Conservation (phyloP, 2,329 filamentous ascomycete species). For the Exophiala mesophila region DNA sequence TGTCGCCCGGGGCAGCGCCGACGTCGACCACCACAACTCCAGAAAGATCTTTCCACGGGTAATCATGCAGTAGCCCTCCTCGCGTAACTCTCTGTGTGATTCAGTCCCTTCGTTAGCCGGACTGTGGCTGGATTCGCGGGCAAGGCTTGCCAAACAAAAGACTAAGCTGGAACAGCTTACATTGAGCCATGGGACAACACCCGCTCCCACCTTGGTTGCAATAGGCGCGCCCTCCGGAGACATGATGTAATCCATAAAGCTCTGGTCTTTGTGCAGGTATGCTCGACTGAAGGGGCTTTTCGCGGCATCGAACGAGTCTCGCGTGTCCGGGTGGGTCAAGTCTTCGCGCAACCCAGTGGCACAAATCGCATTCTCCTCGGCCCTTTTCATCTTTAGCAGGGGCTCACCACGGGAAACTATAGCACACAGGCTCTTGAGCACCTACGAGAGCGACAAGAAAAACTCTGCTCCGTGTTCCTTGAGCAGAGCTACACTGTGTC, state of each 20-base stretch:
- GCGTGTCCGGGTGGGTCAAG: slow-evolving; percentile 3
- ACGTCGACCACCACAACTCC: slow-evolving; percentile 9
- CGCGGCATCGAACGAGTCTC: slow-evolving; percentile 10
- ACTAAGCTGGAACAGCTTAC: slow-evolving; percentile 1
- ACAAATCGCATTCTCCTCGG: slow-evolving; percentile 1
- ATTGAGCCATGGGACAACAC: slow-evolving; percentile 12
- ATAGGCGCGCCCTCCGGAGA: slow-evolving; percentile 9
- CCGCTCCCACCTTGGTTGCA: slow-evolving; percentile 2
- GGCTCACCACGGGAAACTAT: not conserved
- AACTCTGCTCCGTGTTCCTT: slow-evolving; percentile 5
- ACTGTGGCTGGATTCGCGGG: too few species aligned
- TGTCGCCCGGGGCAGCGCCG: slow-evolving; percentile 11
- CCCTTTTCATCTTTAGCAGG: not conserved
- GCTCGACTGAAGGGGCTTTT: slow-evolving; percentile 5
- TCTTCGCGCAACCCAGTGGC: slow-evolving; percentile 6
- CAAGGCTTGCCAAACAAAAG: too few species aligned
- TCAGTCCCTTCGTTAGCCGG: too few species aligned
- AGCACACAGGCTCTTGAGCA: too few species aligned
- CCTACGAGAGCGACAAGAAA: slow-evolving; percentile 10
- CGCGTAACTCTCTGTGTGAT: slow-evolving; percentile 7
- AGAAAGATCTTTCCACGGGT: slow-evolving; percentile 11
- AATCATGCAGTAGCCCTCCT: slow-evolving; percentile 6
- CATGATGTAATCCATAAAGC: slow-evolving; percentile 9
- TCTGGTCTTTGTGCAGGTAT: slow-evolving; percentile 3
- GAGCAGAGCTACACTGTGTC: slow-evolving; percentile 8